Evolutionary conservation across 805 yeast genomes (phyloP).

Genomic region (Metschnikowia henanensis): DNA sequence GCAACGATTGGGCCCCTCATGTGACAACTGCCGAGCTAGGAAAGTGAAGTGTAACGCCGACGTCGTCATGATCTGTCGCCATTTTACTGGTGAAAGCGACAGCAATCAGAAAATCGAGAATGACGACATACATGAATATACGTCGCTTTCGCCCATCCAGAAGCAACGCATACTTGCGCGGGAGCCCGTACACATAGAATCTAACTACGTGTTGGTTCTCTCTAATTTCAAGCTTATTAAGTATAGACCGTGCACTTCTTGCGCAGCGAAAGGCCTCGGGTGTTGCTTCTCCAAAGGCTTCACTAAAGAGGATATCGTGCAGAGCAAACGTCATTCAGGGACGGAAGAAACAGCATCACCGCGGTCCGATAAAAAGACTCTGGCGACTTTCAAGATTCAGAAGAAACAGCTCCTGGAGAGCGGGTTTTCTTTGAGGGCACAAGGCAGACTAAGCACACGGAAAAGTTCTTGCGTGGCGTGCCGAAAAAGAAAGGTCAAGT

Average conservation of each 20-base stretch:
- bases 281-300: slow-evolving; percentile 66
- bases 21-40: slow-evolving; percentile 67
- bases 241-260: slow-evolving; percentile 56
- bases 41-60: slow-evolving; percentile 76
- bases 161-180: slow-evolving; percentile 16
- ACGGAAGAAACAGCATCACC: not conserved
- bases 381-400: slow-evolving; percentile 2
- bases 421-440: not conserved
- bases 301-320: slow-evolving; percentile 58
- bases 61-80: slow-evolving; percentile 40
- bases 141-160: slow-evolving; percentile 12
- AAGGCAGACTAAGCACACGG: slow-evolving; percentile 16
- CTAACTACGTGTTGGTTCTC: slow-evolving; percentile 19
- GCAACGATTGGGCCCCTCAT: slow-evolving; percentile 73
- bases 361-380: not conserved
- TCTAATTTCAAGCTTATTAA: slow-evolving; percentile 41
- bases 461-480: slow-evolving; percentile 42
- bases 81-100: slow-evolving; percentile 8
- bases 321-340: slow-evolving; percentile 25
- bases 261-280: slow-evolving; percentile 42
- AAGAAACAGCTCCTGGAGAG: slow-evolving; percentile 11
- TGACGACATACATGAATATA: slow-evolving; percentile 12
- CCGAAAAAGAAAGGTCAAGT: slow-evolving; percentile 44
- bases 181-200: slow-evolving; percentile 15
- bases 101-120: not conserved